Base-by-base conservation (phyloP, 495 filamentous ascomycete species). In the Aspergillus affinis region DNA sequence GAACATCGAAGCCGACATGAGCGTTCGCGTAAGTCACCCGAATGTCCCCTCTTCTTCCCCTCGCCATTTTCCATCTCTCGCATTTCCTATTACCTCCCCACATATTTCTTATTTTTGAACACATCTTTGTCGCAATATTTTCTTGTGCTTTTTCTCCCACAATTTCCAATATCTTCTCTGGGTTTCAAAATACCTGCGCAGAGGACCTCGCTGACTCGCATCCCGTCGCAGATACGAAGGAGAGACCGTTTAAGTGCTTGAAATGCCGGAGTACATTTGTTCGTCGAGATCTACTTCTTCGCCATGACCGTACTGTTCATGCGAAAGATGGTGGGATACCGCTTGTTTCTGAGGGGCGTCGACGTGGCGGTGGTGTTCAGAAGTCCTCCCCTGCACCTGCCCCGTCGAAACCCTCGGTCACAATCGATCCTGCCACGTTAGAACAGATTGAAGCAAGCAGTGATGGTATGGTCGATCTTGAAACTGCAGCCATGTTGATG, bases 201-300 rank as follows among this genome's bases (percentile, higher is more conserved):
- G 9, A 4, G 27, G 3, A 18, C 23, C 18, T 51, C 18, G 47
- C 58, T 67, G 19, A 70, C 57, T 56, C 63, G 67, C 57, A 4
- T 19, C 29, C 17, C 55, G 61, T 41, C 50, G 65, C 78, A 97
- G 93, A 97, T 77, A 98, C 94, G 54, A 98, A 98, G 80, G 94
- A 98, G 76, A 90, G 94, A 59, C 94, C 94, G 36, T 98, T 98
- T 84, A 97, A 97, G 71, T 98, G 94, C 78, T 79, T 88, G 70
- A 98, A 98, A 80, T 98, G 94, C 78, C 85, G 93, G 67, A 98
- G 94, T 82, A 98, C 94, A 59, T 98, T 98, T 68, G 94, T 98
- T 63, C 90, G 94, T 73, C 90, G 94, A 77, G 94, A 98, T 77
- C 84, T 98, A 23, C 85, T 98, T 41, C 85, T 98, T 61, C 91